Base-by-base conservation (phyloP, 768 basidiomycete species). In the Podaxis sp. region DNA sequence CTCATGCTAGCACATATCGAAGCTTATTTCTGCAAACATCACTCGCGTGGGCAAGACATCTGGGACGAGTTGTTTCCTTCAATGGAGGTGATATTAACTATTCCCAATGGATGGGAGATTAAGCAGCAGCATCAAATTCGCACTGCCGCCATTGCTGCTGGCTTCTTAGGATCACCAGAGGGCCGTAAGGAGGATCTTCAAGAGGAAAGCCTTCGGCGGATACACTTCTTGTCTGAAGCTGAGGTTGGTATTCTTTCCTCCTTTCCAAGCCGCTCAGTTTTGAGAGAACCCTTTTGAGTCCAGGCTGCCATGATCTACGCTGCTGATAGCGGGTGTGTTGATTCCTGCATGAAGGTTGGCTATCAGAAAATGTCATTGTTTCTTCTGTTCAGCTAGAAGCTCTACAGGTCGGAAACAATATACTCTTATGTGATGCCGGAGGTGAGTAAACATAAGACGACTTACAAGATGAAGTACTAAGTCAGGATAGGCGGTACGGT, bases 71-170 rank as follows among this genome's bases (percentile, higher is more conserved):
- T 70, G 0, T 50, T 26, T 5, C 26, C 62, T 1, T 37, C 66
- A 7, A 65, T 73, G 73, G 30, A 60, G 15, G 54, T 72, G 5
- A 58, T 72, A 7, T 54, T 72, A 41, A 71, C 72, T 3, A 66
- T 68, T 8, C 72, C 71, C 11, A 71, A 69, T 59, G 66, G 67
- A 4, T 73, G 73, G 73, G 70, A 40, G 57, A 17, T 26, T 2
- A 50, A 50, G 10, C 49, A 50, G 12, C 49, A 50, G 24, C 7
- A 12, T 26, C 60, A 65, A 17, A 69, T 74, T 65, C 66, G 72
- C 28, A 15, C 61, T 0, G 74, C 73, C 12, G 70, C 70, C 3
- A 61, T 75, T 2, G 46, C 56, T 2, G 70, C 68, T 8, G 67
- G 68, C 20, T 40, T 41, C 24, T 10, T 44, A 2, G 24, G 17